Base-by-base conservation (phyloP, 2,329 filamentous ascomycete species). In the Aschersonia sp. region DNA sequence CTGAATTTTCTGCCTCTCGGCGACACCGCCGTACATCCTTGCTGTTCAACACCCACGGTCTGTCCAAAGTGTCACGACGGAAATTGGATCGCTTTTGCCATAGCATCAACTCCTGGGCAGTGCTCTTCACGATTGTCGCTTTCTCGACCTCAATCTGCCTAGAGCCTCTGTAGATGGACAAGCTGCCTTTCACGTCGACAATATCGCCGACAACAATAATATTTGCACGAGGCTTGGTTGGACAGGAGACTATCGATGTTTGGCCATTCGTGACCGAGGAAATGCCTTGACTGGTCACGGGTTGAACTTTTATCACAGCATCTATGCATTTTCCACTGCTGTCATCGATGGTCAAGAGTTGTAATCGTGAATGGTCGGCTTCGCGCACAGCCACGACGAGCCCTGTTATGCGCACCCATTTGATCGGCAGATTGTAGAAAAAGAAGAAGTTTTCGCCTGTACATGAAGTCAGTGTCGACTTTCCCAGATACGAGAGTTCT, bases 371-470 rank as follows among this genome's bases (percentile, higher is more conserved):
- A 38, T 63, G 63, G 38, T 56, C 52, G 48, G 68, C 74, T 29
- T 78, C 70, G 52, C 78, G 73, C 38, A 79, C 64, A 9, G 75
- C 77, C 48, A 89, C 80, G 29, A 91, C 73, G 6, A 88, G 63
- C 31, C 86, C 86, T 5, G 80, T 74, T 32, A 89, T 63, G 51
- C 82, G 80, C 47, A 85, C 76, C 77, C 82, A 89, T 72, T 80
- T 78, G 55, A 91, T 78, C 0, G 85, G 85, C 54, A 89, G 79
- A 61, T 89, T 89, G 45, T 72, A 64, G 65, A 80, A 73, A 62
- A 89, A 88, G 59, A 72, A 82, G 35, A 82, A 68, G 52, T 73
- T 66, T 56, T 78, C 73, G 45, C 71, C 71, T 66, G 29, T 4
- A 20, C 20, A 20, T 20, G 20, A 20, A 20, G 20, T 20, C 20